phyloP scores from a whole-genome alignment of 129 eudicot genomes.

The Dittrichia graveolens region DNA sequence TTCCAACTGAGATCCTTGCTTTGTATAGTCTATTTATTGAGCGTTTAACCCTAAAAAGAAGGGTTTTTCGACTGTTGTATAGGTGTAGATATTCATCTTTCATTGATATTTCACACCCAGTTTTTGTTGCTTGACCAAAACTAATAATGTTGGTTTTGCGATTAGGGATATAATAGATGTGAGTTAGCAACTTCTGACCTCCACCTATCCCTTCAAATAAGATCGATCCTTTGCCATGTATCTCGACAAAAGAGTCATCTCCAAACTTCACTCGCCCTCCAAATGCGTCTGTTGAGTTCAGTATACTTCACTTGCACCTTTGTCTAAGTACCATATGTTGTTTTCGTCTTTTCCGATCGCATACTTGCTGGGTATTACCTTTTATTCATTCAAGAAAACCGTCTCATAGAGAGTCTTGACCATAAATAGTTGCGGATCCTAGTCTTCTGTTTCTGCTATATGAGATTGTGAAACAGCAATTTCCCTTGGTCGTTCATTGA shows the following conservation, averaged over 20 bases:
- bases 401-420: not conserved
- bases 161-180: not conserved
- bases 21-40: not conserved
- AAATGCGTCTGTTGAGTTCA: not conserved
- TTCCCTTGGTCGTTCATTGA: not conserved
- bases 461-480: not conserved
- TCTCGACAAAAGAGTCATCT: not conserved
- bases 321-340: not conserved
- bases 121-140: conserved; percentile 1
- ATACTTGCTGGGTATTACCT: not conserved
- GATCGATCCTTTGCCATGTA: not conserved
- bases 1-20: not conserved
- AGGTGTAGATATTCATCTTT: not conserved
- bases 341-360: too few relatives aligned
- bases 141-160: not conserved
- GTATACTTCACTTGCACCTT: not conserved
- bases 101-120: not conserved
- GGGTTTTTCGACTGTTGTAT: not conserved
- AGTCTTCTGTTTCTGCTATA: not conserved
- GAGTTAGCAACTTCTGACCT: not conserved
- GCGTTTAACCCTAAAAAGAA: not conserved
- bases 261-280: not conserved
- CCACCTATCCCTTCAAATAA: not conserved
- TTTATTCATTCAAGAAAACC: not conserved
- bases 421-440: not conserved